phyloP scores from a whole-genome alignment of 345 rosid genomes.

The Rhodamnia rubescens region DNA sequence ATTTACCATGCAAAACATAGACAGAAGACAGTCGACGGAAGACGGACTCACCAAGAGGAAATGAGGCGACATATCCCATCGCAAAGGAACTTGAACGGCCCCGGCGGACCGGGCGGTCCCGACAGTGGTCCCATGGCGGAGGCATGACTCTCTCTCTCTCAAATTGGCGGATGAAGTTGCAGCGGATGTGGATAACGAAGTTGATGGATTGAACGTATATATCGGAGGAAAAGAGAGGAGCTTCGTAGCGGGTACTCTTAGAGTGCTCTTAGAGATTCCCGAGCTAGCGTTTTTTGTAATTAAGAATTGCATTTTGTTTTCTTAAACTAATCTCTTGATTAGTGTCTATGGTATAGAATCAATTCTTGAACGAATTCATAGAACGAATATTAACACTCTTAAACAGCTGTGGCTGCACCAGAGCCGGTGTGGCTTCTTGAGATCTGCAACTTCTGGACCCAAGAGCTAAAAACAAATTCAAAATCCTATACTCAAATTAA shows the following conservation, averaged over 20 bases:
- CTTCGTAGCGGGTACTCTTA: not conserved
- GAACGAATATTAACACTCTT: not conserved
- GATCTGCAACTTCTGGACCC: not conserved
- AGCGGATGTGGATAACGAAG: not conserved
- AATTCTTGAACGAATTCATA: not conserved
- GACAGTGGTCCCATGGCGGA: not conserved
- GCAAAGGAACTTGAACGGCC: conserved; percentile 34
- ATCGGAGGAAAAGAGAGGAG: not conserved
- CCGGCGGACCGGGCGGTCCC: not conserved
- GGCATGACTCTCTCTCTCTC: not conserved
- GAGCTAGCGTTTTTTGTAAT: no score
- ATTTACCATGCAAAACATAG: not conserved
- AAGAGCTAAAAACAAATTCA: not conserved
- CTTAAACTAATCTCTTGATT: not conserved
- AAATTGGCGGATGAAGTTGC: not conserved
- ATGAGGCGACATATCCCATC: conserved; percentile 27
- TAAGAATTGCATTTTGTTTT: not conserved
- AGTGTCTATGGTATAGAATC: not conserved
- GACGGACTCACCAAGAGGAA: conserved; percentile 24
- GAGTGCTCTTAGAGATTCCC: not conserved
- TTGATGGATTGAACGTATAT: not conserved
- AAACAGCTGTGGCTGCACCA: not conserved
- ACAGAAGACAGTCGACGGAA: no score
- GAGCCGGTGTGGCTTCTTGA: not conserved
- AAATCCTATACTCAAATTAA: not conserved